These are phyloP conservation scores for Pythium oligandrum DNA, from an alignment of 352 stramenopile genomes.

Conservation along the genomic window DNA sequence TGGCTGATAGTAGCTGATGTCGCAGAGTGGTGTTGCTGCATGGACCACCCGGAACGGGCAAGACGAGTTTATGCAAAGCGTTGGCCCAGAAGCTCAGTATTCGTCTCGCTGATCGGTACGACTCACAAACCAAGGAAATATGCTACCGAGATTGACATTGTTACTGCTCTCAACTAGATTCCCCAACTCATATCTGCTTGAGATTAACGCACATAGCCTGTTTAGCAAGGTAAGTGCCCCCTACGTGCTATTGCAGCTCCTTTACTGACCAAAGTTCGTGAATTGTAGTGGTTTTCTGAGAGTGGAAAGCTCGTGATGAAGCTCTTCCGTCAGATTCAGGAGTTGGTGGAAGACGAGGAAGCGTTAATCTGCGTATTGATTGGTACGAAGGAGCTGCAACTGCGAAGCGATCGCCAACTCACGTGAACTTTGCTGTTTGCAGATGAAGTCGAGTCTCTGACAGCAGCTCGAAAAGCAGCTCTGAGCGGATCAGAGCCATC, in stretches of 20 bases:
- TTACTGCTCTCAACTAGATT: slow-evolving; percentile 26
- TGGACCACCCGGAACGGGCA: slow-evolving; percentile 90
- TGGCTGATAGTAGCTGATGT: background rate
- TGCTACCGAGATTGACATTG: background rate
- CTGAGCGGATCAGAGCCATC: slow-evolving; percentile 81
- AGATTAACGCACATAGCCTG: slow-evolving; percentile 92
- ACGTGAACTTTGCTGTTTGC: slow-evolving; percentile 4
- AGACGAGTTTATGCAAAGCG: slow-evolving; percentile 90
- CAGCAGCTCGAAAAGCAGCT: slow-evolving; percentile 66
- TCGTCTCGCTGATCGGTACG: slow-evolving; percentile 62
- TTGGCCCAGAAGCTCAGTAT: slow-evolving; percentile 92
- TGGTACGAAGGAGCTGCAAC: slow-evolving; percentile 22
- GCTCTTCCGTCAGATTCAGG: slow-evolving; percentile 89
- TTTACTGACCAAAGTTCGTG: background rate
- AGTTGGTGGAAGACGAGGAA: slow-evolving; percentile 87
- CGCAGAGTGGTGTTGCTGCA: slow-evolving; percentile 84
- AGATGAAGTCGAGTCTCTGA: slow-evolving; percentile 93
- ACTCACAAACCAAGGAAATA: background rate
- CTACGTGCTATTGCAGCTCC: background rate
- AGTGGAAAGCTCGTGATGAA: slow-evolving; percentile 92
- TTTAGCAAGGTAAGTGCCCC: slow-evolving; percentile 70
- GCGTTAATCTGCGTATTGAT: slow-evolving; percentile 90
- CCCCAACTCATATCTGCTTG: slow-evolving; percentile 70
- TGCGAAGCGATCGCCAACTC: background rate
- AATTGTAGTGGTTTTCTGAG: slow-evolving; percentile 91